Evolutionary conservation across 495 filamentous ascomycete species (phyloP), one percentile per base, ranked within the genome.

Genomic region (Tuber indicum): DNA sequence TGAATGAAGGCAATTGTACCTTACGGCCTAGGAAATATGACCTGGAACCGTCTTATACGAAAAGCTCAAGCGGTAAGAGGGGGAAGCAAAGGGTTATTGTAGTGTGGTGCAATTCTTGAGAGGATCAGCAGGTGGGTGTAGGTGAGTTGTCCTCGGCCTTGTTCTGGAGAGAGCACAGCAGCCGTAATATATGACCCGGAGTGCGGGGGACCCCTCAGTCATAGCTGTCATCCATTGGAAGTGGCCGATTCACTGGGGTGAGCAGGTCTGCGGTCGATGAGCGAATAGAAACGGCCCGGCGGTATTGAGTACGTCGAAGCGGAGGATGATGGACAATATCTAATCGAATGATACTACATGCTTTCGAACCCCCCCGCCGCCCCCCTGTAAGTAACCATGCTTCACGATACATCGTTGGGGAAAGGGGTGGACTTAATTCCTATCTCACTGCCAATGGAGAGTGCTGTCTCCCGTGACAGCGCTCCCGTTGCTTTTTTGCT

Each of bases 391-490:
- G 58, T n/a, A 66, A 32, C 26, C 58, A 66, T 66, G 58, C n/a
- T 66, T 32, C 58, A 66, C 58, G 58, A 66, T 32, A 66, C n/a
- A 12, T 66, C 26, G 58, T 32, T 32, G 12, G 7, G 58, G 58
- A 66, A 32, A 10, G 58, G 58, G 58, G 58, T 66, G 26, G 58
- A 66, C 72, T 58, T 46, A 73, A 66, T 79, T 74, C 66, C 78
- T 80, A 80, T 80, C 73, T 26, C 58, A 66, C 58, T 66, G 62
- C 58, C 46, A 66, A 39, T 79, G 62, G 17, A 42, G 74, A 72
- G 77, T 72, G 76, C 71, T 79, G 71, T 74, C 77, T 79, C 78
- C 79, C 74, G 78, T 80, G 78, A 80, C 77, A 78, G 74, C 71
- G 71, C 73, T 74, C 47, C 76, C 42, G 62, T 23, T 74, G 72